Percentiles rank a stretch among this genome's conserved stretches.
These are phyloP conservation scores for Trichoderma parareesei DNA, from an alignment of 495 filamentous ascomycete genomes.

Conservation along the genomic window DNA sequence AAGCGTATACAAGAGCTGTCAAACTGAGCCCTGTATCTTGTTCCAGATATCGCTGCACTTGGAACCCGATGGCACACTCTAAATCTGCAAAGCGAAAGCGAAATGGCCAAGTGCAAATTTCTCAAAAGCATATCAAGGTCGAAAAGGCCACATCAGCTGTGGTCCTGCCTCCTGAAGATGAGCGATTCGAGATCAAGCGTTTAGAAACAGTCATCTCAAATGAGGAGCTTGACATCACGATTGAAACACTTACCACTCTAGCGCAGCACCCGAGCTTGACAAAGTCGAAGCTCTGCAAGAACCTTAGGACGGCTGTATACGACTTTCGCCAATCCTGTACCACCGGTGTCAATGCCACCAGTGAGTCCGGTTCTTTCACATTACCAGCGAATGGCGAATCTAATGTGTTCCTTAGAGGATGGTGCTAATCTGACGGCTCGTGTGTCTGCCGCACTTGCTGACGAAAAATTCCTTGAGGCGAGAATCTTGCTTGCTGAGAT, in stretches of 20 bases:
- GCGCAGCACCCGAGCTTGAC: constrained; percentile 33
- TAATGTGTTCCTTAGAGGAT: constrained; percentile 13
- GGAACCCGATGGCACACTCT: constrained; percentile 20
- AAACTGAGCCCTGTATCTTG: background rate
- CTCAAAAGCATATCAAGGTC: constrained; percentile 21
- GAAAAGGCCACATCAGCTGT: constrained; percentile 19
- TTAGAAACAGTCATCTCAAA: constrained; percentile 28
- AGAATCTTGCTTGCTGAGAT: constrained; percentile 39
- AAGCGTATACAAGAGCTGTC: background rate
- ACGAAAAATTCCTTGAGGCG: constrained; percentile 35
- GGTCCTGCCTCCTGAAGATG: constrained; percentile 26
- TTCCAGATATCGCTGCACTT: background rate
- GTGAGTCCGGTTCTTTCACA: background rate
- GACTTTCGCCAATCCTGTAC: constrained; percentile 38
- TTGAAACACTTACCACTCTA: constrained; percentile 35
- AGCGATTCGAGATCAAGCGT: constrained; percentile 22
- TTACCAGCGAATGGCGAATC: background rate
- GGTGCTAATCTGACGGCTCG: constrained; percentile 33
- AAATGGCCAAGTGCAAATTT: constrained; percentile 13
- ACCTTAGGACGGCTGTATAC: constrained; percentile 37
- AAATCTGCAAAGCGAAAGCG: constrained; percentile 24
- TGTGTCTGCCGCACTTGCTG: constrained; percentile 34
- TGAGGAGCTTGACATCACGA: constrained; percentile 38
- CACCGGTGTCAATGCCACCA: constrained; percentile 32
- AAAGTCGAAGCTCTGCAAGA: constrained; percentile 38